Evolutionary conservation across 2,329 filamentous ascomycete genomes (phyloP).

Genomic region (Exophiala viscosa): DNA sequence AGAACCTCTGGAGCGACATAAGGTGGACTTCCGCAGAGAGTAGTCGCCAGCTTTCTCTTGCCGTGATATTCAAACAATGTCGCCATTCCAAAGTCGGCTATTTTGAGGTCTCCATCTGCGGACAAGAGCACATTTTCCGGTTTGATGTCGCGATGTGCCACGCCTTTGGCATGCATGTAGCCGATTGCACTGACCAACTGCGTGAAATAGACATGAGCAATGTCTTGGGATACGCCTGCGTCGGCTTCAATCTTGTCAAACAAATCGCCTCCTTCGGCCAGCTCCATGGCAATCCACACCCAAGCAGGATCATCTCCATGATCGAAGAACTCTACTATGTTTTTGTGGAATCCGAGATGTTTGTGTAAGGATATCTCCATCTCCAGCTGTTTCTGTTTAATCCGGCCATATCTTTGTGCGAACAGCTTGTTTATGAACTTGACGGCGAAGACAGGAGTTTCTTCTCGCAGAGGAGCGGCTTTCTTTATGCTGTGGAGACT

Average conservation of each 20-base stretch:
- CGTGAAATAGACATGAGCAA: conserved; percentile 93
- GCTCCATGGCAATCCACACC: conserved; percentile 99
- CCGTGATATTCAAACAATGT: conserved; percentile 90
- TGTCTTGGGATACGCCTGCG: conserved; percentile 86
- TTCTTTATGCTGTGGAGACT: conserved; percentile 74
- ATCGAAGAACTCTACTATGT: conserved; percentile 90
- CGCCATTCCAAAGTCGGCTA: conserved; percentile 95
- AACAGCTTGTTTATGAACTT: conserved; percentile 99
- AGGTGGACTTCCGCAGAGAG: conserved; percentile 90
- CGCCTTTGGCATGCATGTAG: conserved; percentile 94
- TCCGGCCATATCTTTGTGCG: conserved; percentile 80
- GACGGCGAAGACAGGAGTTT: conserved; percentile 82
- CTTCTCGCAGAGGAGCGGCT: conserved; percentile 68
- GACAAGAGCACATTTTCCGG: conserved; percentile 94
- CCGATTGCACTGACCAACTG: conserved; percentile 86
- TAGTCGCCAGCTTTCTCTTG: conserved; percentile 73
- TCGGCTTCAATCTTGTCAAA: conserved; percentile 99
- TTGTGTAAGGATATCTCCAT: conserved; percentile 90
- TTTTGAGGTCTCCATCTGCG: conserved; percentile 78
- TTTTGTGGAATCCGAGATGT: conserved; percentile 81
- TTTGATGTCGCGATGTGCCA: conserved; percentile 87
- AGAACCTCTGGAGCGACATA: conserved; percentile 95
- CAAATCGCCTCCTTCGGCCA: conserved; percentile 88
- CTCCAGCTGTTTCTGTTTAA: conserved; percentile 82
- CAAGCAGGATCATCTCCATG: conserved; percentile 80